Percentiles rank a stretch among this genome's conserved stretches.
phyloP scores from a whole-genome alignment of 2,329 filamentous ascomycete genomes.

The Calonectria pauciramosa region DNA sequence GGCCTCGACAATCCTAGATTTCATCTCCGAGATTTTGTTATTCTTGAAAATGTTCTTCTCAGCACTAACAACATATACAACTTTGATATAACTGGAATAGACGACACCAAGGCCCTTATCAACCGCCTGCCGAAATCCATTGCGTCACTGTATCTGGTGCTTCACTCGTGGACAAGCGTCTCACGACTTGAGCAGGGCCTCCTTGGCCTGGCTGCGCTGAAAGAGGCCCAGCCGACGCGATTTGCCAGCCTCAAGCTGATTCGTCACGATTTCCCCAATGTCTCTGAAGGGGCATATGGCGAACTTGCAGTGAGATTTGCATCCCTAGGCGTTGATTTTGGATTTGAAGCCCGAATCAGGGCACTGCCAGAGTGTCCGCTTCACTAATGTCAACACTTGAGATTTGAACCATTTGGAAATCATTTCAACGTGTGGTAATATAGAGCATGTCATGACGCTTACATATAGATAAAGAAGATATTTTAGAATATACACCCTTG shows the following conservation, averaged over 20 bases:
- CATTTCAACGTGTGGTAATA: background rate
- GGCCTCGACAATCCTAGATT: conserved; percentile 2
- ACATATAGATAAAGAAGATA: background rate
- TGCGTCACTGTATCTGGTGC: conserved; percentile 19
- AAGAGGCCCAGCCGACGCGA: background rate
- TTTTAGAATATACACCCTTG: background rate
- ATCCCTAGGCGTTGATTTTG: conserved; percentile 11
- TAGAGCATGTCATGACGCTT: background rate
- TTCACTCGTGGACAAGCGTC: background rate
- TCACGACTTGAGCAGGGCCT: conserved; percentile 11
- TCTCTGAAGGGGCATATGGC: background rate
- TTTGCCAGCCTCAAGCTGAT: conserved; percentile 20
- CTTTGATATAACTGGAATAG: background rate
- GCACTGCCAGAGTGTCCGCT: background rate
- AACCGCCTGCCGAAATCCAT: conserved; percentile 17
- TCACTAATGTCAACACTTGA: background rate
- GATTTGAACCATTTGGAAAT: background rate
- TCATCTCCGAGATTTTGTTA: conserved; percentile 20
- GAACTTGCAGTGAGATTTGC: background rate
- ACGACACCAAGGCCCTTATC: conserved; percentile 18
- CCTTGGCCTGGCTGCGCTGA: conserved; percentile 8
- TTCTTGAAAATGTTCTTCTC: conserved; percentile 28
- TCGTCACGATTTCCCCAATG: background rate
- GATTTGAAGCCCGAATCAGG: background rate
- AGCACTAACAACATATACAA: conserved; percentile 16